Percentiles rank a stretch among this genome's conserved stretches.
Evolutionary conservation across 2,329 filamentous ascomycete species (phyloP).

Genomic region (Lachnellula hyalina): DNA sequence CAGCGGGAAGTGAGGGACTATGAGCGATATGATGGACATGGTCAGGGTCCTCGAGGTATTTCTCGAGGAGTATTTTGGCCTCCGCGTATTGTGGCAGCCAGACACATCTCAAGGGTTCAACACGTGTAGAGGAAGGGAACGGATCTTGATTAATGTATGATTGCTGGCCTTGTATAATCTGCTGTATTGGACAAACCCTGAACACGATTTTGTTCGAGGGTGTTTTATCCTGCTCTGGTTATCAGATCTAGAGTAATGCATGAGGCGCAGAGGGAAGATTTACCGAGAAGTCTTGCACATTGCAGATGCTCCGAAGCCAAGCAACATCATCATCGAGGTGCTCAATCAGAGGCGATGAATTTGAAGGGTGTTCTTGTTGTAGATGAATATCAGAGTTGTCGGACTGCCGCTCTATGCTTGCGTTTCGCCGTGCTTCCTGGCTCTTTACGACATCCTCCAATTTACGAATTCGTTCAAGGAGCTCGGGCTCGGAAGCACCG

Average conservation of each 20-base stretch:
- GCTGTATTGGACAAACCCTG: slow-evolving; percentile 10
- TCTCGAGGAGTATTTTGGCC: slow-evolving; percentile 13
- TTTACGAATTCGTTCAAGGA: slow-evolving; percentile 11
- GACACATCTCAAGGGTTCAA: slow-evolving; percentile 9
- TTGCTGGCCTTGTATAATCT: slow-evolving; percentile 2
- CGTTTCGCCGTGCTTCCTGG: neutral
- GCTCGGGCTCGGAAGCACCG: slow-evolving; percentile 1
- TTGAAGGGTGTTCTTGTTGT: neutral
- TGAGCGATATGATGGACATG: slow-evolving; percentile 14
- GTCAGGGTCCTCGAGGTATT: slow-evolving; percentile 8
- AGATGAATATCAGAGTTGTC: neutral
- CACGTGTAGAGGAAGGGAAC: neutral
- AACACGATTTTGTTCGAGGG: slow-evolving; percentile 5
- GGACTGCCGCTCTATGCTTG: neutral
- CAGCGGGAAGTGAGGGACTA: slow-evolving; percentile 8
- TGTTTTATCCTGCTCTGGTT: neutral
- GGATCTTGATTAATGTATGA: slow-evolving; percentile 5
- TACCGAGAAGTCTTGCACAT: slow-evolving; percentile 1
- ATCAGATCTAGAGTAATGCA: neutral
- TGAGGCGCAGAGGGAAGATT: neutral
- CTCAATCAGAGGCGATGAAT: slow-evolving; percentile 1
- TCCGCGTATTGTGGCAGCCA: slow-evolving; percentile 12
- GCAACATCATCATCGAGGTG: slow-evolving; percentile 5
- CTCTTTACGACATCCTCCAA: slow-evolving; percentile 7
- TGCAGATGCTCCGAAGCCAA: slow-evolving; percentile 11